These are phyloP conservation scores for Auricularia sp. DNA, from an alignment of 768 basidiomycete species.

Conservation along the genomic window DNA sequence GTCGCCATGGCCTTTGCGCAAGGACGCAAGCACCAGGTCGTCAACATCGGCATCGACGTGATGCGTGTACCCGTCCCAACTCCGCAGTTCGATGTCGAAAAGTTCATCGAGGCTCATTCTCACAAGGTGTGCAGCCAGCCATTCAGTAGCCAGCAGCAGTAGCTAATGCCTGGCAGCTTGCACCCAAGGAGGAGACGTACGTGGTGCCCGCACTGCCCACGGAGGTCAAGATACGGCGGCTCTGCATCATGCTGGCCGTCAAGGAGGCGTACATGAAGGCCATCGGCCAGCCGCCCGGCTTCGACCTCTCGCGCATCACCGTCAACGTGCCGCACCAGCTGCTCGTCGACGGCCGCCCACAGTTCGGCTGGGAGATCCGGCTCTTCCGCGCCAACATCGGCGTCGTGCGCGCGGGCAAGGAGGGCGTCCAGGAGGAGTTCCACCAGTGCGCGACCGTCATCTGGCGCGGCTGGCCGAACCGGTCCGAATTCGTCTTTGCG, in stretches of 20 bases:
- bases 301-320: constrained; percentile 73
- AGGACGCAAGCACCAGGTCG: constrained; percentile 60
- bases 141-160: background rate
- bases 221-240: constrained; percentile 57
- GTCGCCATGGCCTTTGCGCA: constrained; percentile 45
- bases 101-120: constrained; percentile 61
- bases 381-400: constrained; percentile 66
- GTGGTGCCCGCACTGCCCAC: constrained; percentile 43
- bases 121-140: constrained; percentile 52
- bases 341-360: constrained; percentile 53
- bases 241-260: constrained; percentile 68
- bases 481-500: constrained; percentile 53
- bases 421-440: constrained; percentile 48
- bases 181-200: constrained; percentile 41
- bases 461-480: constrained; percentile 53
- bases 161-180: constrained; percentile 25
- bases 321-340: constrained; percentile 63
- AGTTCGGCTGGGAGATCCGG: constrained; percentile 81
- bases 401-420: constrained; percentile 36
- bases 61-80: constrained; percentile 21
- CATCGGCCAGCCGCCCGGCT: constrained; percentile 69
- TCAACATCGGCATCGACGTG: constrained; percentile 75
- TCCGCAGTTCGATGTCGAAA: constrained; percentile 44
- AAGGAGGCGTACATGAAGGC: constrained; percentile 79
- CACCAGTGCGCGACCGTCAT: constrained; percentile 75